Evolutionary conservation across 768 basidiomycete genomes (phyloP).

Genomic region (Sporobolomyces roseus): DNA sequence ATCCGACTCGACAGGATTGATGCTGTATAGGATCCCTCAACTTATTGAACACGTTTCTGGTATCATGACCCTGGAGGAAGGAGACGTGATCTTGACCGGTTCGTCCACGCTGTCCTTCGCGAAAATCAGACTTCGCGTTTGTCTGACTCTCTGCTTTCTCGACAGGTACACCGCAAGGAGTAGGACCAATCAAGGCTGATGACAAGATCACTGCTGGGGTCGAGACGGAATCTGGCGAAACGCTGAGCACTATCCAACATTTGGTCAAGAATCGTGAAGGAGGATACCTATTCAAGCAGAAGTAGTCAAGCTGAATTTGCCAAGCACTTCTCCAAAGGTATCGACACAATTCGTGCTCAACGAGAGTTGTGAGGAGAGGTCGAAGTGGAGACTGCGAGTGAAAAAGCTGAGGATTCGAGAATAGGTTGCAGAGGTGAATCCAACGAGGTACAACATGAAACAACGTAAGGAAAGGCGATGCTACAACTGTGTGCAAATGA

Average conservation of each 20-base stretch:
- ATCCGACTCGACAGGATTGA: constrained; percentile 75
- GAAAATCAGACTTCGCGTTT: too few relatives aligned
- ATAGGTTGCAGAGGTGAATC: background rate
- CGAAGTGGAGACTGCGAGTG: background rate
- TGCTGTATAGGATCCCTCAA: constrained; percentile 86
- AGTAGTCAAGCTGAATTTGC: constrained; percentile 6
- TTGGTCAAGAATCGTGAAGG: constrained; percentile 63
- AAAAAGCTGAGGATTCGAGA: background rate
- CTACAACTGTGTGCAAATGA: background rate
- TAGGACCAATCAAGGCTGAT: constrained; percentile 69
- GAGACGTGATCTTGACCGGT: constrained; percentile 46
- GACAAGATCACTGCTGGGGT: constrained; percentile 75
- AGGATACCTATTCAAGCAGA: constrained; percentile 60
- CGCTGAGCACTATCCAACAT: constrained; percentile 64
- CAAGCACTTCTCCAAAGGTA: too few relatives aligned
- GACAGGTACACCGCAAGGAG: constrained; percentile 79
- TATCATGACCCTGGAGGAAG: constrained; percentile 93
- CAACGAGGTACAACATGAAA: background rate
- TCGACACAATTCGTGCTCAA: too few relatives aligned
- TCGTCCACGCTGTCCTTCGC: background rate
- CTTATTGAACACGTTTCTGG: constrained; percentile 87
- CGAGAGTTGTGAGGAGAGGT: too few relatives aligned
- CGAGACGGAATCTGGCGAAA: constrained; percentile 55
- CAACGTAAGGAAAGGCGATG: background rate
- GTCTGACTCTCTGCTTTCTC: background rate